Evolutionary conservation across 2,329 filamentous ascomycete species (phyloP).

Genomic region (Triangularia verruculosa): DNA sequence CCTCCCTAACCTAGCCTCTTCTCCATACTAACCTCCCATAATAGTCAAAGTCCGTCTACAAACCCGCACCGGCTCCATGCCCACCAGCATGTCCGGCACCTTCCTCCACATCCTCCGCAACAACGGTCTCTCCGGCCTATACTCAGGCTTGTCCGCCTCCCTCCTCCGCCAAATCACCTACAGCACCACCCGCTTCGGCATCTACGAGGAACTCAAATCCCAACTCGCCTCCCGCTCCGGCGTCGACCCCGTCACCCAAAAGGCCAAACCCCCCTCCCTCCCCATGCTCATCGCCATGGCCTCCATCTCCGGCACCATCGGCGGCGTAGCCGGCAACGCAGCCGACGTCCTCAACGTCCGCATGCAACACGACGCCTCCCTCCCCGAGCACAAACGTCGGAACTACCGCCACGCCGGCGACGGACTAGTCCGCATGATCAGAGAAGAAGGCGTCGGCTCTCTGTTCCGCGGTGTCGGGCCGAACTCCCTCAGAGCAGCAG

Average conservation of each 20-base stretch:
- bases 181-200: constrained; percentile 91
- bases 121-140: constrained; percentile 77
- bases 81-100: constrained; percentile 80
- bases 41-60: constrained; percentile 68
- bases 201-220: constrained; percentile 90
- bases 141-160: constrained; percentile 88
- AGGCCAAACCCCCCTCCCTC: constrained; percentile 59
- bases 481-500: constrained; percentile 75
- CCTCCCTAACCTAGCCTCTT: background rate
- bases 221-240: constrained; percentile 42
- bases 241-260: constrained; percentile 14
- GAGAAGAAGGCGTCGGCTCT: constrained; percentile 71
- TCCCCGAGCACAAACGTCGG: constrained; percentile 68
- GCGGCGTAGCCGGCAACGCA: constrained; percentile 87
- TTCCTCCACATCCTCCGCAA: constrained; percentile 75
- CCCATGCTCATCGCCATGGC: constrained; percentile 79
- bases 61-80: constrained; percentile 71
- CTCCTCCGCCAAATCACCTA: constrained; percentile 93
- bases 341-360: constrained; percentile 96
- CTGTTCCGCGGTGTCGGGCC: constrained; percentile 85
- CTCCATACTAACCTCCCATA: constrained; percentile 6
- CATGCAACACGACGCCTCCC: constrained; percentile 90
- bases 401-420: constrained; percentile 90
- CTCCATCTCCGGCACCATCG: constrained; percentile 77
- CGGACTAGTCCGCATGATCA: constrained; percentile 81